Base-by-base conservation (phyloP, 1,284 basidiomycete genomes). In the Moesziomyces antarcticus region DNA sequence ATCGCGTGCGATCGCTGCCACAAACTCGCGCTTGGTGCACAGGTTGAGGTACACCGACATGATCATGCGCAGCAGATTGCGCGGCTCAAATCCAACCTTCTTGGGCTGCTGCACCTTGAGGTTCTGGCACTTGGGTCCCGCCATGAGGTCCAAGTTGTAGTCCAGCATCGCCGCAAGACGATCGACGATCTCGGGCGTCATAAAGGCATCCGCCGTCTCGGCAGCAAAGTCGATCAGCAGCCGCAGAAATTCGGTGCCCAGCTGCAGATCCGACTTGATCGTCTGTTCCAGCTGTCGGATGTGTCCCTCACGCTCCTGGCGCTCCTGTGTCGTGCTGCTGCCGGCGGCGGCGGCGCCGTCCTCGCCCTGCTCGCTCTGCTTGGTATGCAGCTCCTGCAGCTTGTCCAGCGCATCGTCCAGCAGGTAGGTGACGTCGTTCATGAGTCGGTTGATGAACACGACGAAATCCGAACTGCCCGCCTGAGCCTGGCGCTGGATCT, bases 381-480 rank as follows among this genome's bases (percentile, higher is more conserved):
- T 91, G 49, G 88, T 89, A 83, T 93, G 90, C 73, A 99, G 94
- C 83, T 95, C 93, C 7, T 90, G 87, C 51, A 99, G 87, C 78
- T 95, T 92, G 75, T 90, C 91, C 55, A 99, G 87, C 5, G 94
- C 96, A 82, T 99, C 97, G 83, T 99, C 96, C 87, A 99, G 90
- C 66, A 99, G 90, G 85, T 94, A 99, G 1, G 97, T 99, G 47
- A 97, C 94, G 82, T 99, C 97, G 88, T 97, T 98, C 88, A 99
- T 97, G 89, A 99, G 91, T 77, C 98, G 88, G 85, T 99, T 99
- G 85, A 94, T 90, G 84, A 99, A 99, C 56, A 92, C 91, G 66
- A 98, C 91, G 53, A 84, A 84, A 35, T 75, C 70, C 21, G 69
- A 56, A 14, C 60, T 62, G 47, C 71, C 63, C 25, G 57, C 68